These are phyloP conservation scores for Miamiensis avidus DNA, from an alignment of 169 alveolate genomes.

Conservation along the genomic window DNA sequence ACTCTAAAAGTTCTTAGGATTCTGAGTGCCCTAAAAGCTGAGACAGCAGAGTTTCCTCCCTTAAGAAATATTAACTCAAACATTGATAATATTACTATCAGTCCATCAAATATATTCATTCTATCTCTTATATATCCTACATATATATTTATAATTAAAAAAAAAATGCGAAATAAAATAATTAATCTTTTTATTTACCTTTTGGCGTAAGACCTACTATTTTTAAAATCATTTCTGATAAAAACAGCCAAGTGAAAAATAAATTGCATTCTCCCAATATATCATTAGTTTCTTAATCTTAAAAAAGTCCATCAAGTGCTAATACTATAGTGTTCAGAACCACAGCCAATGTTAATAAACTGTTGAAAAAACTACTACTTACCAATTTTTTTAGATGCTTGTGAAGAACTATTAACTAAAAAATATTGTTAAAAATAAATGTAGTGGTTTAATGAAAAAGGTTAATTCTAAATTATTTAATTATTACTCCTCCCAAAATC, in stretches of 20 bases:
- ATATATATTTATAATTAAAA: not conserved
- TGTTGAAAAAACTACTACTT: conserved; percentile 41
- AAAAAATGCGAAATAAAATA: too few relatives aligned
- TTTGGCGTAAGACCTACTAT: conserved; percentile 39
- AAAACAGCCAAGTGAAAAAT: conserved; percentile 57
- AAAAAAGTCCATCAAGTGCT: conserved; percentile 56
- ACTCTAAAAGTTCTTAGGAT: conserved; percentile 87
- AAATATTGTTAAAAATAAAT: too few relatives aligned
- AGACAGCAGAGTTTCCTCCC: conserved; percentile 55
- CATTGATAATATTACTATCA: conserved; percentile 52
- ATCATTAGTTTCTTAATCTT: conserved; percentile 22
- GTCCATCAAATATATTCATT: conserved; percentile 59
- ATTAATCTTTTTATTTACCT: not conserved
- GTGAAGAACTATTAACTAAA: not conserved
- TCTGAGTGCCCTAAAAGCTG: conserved; percentile 82
- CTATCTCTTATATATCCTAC: conserved; percentile 51
- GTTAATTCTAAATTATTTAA: too few relatives aligned
- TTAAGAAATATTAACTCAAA: conserved; percentile 57
- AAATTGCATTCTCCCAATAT: conserved; percentile 33
- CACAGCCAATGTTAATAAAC: conserved; percentile 57
- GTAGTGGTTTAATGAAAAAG: too few relatives aligned
- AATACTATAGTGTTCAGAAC: conserved; percentile 62
- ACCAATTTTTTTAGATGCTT: conserved; percentile 30
- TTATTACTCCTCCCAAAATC: not conserved
- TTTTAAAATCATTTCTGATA: conserved; percentile 61